phyloP scores from a whole-genome alignment of 78 protist genomes.

The Monosiga brevicollis region DNA sequence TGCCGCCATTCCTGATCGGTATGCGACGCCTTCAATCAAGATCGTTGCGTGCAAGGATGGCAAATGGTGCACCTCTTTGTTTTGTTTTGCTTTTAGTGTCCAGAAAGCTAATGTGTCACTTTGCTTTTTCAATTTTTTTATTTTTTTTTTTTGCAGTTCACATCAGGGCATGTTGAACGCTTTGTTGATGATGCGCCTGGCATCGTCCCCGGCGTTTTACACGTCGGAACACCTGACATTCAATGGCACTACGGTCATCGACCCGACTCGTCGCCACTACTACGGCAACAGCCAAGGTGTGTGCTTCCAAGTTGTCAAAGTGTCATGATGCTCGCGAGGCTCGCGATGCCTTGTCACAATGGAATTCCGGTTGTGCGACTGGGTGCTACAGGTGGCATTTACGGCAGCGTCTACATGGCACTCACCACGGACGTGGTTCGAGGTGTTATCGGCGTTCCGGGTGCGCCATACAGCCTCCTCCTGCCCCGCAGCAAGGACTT shows the following conservation, averaged over 20 bases:
- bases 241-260: not conserved
- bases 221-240: not conserved
- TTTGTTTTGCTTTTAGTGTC: not conserved
- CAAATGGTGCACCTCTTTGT: not conserved
- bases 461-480: not conserved
- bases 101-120: not conserved
- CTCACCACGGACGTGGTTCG: not conserved
- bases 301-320: not conserved
- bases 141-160: not conserved
- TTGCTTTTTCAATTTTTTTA: not conserved
- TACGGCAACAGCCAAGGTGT: slow-evolving; percentile 4
- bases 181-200: not conserved
- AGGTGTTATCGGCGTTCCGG: not conserved
- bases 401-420: slow-evolving; percentile 5
- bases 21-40: not conserved
- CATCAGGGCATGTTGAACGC: not conserved
- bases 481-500: slow-evolving; percentile 9
- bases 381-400: not conserved
- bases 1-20: not conserved
- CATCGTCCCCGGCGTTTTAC: not conserved
- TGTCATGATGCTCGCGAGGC: not conserved
- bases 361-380: not conserved
- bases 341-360: not conserved
- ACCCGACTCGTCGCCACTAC: not conserved
- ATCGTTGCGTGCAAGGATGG: not conserved